phyloP scores from a whole-genome alignment of 2,329 filamentous ascomycete genomes.

The Penicillium sp. region DNA sequence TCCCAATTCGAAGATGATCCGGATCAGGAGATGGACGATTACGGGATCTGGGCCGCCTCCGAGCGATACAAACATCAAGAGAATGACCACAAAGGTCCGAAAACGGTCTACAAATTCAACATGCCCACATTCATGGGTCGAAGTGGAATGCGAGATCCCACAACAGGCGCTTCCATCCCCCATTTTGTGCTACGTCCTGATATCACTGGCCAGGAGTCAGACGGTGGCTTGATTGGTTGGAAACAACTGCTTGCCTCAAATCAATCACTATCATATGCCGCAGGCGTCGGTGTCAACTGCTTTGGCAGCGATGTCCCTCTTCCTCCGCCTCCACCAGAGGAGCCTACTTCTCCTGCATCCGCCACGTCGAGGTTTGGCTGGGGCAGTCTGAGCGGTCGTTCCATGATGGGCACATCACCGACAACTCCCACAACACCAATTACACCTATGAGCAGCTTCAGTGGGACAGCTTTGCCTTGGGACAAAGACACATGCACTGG shows the following conservation, averaged over 20 bases:
- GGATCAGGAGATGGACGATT: conserved; percentile 38
- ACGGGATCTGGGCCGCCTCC: conserved; percentile 29
- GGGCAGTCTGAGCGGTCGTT: conserved; percentile 37
- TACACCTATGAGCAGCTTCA: conserved; percentile 33
- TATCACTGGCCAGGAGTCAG: conserved; percentile 43
- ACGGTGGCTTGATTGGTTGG: conserved; percentile 49
- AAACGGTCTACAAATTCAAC: conserved; percentile 43
- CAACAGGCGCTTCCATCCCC: conserved; percentile 36
- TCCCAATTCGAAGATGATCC: conserved; percentile 32
- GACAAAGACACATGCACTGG: conserved; percentile 47
- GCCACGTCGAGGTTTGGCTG: conserved; percentile 38
- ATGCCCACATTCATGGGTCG: conserved; percentile 48
- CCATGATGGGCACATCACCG: conserved; percentile 31
- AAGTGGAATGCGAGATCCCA: conserved; percentile 27
- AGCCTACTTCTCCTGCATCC: conserved; percentile 35
- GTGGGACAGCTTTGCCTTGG: conserved; percentile 37
- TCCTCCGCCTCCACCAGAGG: conserved; percentile 28
- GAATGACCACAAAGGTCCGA: conserved; percentile 30
- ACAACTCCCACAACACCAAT: conserved; percentile 34
- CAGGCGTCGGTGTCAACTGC: conserved; percentile 36
- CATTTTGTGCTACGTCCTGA: conserved; percentile 46
- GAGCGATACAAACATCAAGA: conserved; percentile 26
- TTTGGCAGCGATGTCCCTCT: conserved; percentile 29
- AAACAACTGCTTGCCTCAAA: conserved; percentile 46
- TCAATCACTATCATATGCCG: conserved; percentile 41